These are phyloP conservation scores for Hemerocallis citrina DNA, from an alignment of 106 monocot species.

Conservation along the genomic window DNA sequence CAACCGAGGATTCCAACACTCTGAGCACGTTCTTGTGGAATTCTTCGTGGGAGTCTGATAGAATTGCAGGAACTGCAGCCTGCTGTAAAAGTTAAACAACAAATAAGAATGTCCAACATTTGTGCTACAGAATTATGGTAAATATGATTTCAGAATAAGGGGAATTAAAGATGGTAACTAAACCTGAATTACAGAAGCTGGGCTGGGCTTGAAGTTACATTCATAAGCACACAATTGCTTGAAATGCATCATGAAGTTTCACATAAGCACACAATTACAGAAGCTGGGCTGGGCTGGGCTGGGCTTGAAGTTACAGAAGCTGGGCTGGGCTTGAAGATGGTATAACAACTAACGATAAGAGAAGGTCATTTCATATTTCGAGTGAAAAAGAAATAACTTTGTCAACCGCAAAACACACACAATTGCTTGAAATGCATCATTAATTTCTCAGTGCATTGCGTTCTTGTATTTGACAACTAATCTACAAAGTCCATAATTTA, in stretches of 20 bases:
- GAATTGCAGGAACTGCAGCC: slow-evolving; percentile 70
- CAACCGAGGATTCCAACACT: slow-evolving; percentile 43
- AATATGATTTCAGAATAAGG: background rate
- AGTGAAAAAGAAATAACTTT: too few relatives aligned
- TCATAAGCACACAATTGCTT: slow-evolving; percentile 84
- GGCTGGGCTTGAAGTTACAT: slow-evolving; percentile 62
- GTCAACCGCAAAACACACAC: too few relatives aligned
- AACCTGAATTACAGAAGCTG: slow-evolving; percentile 77
- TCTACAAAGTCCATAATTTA: background rate
- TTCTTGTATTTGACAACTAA: background rate
- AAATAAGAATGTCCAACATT: background rate
- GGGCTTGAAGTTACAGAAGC: slow-evolving; percentile 63
- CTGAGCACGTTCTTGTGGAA: slow-evolving; percentile 58
- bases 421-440: too few relatives aligned
- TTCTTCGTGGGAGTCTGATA: slow-evolving; percentile 43
- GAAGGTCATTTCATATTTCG: too few relatives aligned
- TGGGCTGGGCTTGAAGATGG: slow-evolving; percentile 56
- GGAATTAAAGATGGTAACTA: background rate
- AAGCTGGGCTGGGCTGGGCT: too few relatives aligned
- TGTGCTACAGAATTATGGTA: too few relatives aligned
- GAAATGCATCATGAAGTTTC: too few relatives aligned
- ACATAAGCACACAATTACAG: too few relatives aligned
- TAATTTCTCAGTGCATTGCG: too few relatives aligned
- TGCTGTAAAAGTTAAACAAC: slow-evolving; percentile 11
- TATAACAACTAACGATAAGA: too few relatives aligned